Conservation (phyloP, 108 stramenopile species). For the Craspedostauros australis region DNA sequence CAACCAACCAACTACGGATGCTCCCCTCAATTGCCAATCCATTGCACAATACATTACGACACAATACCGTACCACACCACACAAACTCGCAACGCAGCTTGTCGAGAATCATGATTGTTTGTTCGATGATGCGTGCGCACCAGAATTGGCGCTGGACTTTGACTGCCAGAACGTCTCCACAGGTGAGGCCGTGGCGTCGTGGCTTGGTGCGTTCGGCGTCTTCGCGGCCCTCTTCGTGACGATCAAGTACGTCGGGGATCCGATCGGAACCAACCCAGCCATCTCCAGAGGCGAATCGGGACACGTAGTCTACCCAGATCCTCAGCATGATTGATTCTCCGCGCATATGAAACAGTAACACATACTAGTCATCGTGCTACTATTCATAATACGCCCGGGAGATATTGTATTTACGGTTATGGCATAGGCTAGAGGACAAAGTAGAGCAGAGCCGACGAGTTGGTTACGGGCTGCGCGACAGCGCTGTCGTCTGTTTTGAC, state of each 20-base stretch:
- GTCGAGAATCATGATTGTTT: constrained; percentile 89
- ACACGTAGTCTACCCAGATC: constrained; percentile 15
- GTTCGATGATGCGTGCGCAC: constrained; percentile 96
- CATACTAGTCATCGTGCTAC: too few relatives aligned
- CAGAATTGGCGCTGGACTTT: constrained; percentile 92
- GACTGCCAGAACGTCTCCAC: constrained; percentile 88
- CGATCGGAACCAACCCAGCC: constrained; percentile 58
- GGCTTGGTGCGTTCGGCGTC: constrained; percentile 75
- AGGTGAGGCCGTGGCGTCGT: constrained; percentile 65
- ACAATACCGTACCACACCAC: too few relatives aligned
- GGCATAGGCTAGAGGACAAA: too few relatives aligned
- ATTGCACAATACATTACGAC: neutral
- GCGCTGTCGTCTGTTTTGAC: too few relatives aligned
- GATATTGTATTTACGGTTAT: too few relatives aligned
- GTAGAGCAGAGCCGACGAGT: too few relatives aligned
- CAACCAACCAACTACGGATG: too few relatives aligned
- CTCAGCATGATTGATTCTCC: too few relatives aligned
- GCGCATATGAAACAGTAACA: too few relatives aligned
- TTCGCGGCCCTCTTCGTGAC: constrained; percentile 61
- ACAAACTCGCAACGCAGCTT: too few relatives aligned
- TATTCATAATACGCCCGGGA: too few relatives aligned
- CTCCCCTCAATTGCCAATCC: neutral
- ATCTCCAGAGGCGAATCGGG: constrained; percentile 27
- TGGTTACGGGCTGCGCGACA: too few relatives aligned
- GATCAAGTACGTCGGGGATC: constrained; percentile 54